Base-by-base conservation (phyloP, 495 filamentous ascomycete genomes). In the Aspergillus bridgeri region DNA sequence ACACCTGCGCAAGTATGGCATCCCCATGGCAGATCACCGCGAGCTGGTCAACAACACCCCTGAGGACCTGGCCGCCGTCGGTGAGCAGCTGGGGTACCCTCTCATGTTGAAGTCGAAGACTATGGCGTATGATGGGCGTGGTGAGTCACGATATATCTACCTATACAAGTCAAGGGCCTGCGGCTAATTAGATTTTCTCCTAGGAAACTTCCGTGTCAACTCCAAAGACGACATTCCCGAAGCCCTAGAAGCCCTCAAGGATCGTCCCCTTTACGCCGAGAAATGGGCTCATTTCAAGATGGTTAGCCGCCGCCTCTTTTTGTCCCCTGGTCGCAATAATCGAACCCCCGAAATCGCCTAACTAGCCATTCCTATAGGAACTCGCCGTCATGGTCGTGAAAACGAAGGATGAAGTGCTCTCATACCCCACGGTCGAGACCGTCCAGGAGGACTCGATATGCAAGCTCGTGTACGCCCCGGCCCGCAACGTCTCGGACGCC, bases 71-170 rank as follows among this genome's bases (percentile, higher is more conserved):
- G 74, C 83, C 51, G 72, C 81, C 44, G 81, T 88, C 43, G 88
- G 83, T 8, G 66, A 81, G 50, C 72, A 82, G 51, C 81, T 91
- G 45, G 91, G 91, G 18, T 92, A 86, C 68, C 95, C 94, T 11
- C 87, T 91, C 73, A 98, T 98, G 92, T 77, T 98, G 51, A 98
- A 98, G 76, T 88, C 89, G 2, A 84, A 91, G 64, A 97, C 88
- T 50, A 86, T 93, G 68, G 93, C 92, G 29, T 98, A 98, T 65
- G 94, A 98, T 72, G 94, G 94, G 29, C 82, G 91, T 18, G 93
- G 75, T 78, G 59, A 58, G 71, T 66, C 19, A n/a, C n/a, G n/a
- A n/a, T n/a, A 19, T 47, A 33, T 19, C 24, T 23, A 20, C 21
- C 13, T 29, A 6, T 21, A 56, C 18, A 6, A 20, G 18, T 9